Evolutionary conservation across 352 stramenopile genomes (phyloP).

Genomic region (Thalassiosira mediterranea): DNA sequence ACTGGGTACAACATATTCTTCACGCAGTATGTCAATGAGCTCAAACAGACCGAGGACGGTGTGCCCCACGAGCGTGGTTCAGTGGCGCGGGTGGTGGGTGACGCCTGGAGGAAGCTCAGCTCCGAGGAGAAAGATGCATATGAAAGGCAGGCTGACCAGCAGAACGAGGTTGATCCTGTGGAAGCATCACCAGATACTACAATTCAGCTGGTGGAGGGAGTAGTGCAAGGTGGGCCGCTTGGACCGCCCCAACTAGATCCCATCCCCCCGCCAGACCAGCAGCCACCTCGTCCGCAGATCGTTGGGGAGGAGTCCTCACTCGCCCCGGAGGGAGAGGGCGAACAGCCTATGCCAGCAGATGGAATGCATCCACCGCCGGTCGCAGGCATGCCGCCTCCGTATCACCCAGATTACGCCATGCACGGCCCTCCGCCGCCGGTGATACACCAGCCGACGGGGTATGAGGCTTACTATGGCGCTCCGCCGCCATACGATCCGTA

Average conservation of each 20-base stretch:
- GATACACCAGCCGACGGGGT: constrained; percentile 2
- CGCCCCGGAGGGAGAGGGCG: too few relatives aligned
- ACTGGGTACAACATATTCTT: constrained; percentile 81
- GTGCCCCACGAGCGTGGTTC: constrained; percentile 70
- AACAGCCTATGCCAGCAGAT: too few relatives aligned
- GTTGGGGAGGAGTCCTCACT: too few relatives aligned
- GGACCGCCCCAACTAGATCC: too few relatives aligned
- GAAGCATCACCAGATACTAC: constrained; percentile 15
- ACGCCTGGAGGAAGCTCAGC: constrained; percentile 73
- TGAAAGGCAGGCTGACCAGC: constrained; percentile 73
- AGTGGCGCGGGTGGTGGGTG: constrained; percentile 65
- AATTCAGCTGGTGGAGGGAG: background rate
- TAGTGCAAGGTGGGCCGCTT: too few relatives aligned
- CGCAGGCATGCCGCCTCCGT: background rate
- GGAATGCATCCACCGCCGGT: background rate
- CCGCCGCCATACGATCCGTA: constrained; percentile 14
- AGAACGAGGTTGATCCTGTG: constrained; percentile 66
- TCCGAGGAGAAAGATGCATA: constrained; percentile 79
- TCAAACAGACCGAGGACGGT: constrained; percentile 65
- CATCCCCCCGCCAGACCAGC: too few relatives aligned
- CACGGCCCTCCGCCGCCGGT: constrained; percentile 5
- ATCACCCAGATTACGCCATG: background rate
- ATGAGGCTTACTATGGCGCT: constrained; percentile 9
- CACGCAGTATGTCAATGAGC: constrained; percentile 62
- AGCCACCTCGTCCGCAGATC: too few relatives aligned